Evolutionary conservation across 345 rosid species (phyloP), one percentile per base, ranked within the genome.

Genomic region (Eucalyptus cloeziana): DNA sequence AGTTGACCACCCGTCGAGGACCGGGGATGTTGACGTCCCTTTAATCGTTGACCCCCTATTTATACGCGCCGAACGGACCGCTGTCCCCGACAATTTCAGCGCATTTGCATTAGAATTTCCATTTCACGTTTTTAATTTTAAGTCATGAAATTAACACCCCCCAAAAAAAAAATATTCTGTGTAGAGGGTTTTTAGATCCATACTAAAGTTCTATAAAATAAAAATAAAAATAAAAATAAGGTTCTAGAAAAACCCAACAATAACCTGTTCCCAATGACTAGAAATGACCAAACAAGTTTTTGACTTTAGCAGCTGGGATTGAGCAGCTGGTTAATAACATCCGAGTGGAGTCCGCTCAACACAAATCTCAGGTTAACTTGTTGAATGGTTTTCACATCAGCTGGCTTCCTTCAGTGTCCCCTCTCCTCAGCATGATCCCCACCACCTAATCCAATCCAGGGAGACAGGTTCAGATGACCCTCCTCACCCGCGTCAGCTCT

Each of bases 401-500:
- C 92, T 30, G 89, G 97, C 88, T 64, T 94, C 95, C 88, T 88
- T 85, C 51, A 96, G 93, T 33, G 93, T 95, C 87, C 98, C 96
- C 85, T 92, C 80, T 94, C 93, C 90, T 97, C 96, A 8, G 96
- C 95, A 88, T 93, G 96, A 56, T 98, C 98, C 99, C 99, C 33
- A 94, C 98, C 7, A 97, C 95, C 27, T 19, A 96, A 93, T 92
- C 98, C 94, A 92, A 96, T 95, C 99, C 99, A 96, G 10, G 98
- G 97, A 14, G 98, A 95, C 89, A 97, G 89, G 90, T 95, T 96
- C 94, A 97, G 87, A 52, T 52, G 58, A 30, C 94, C 96, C 49
- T 90, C 98, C 90, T 98, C 99, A 10, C 98, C 97, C 1, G 94
- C 95, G 91, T 96, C 99, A 16, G 95, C 96, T 92, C 96, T 96